Evolutionary conservation across 2,329 filamentous ascomycete species (phyloP).

Genomic region (Cercospora zeae-maydis): DNA sequence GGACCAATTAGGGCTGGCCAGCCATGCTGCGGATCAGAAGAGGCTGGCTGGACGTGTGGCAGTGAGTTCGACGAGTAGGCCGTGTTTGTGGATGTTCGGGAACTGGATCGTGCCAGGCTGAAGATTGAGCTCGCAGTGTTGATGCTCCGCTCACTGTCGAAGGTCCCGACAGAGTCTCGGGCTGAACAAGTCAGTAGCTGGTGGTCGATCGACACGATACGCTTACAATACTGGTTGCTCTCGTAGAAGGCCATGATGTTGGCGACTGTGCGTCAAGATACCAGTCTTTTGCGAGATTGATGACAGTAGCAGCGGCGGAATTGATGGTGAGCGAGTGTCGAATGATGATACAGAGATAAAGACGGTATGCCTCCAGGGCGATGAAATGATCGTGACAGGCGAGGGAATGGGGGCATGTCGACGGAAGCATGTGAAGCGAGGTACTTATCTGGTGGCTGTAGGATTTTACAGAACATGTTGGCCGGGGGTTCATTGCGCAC

Average conservation of each 20-base stretch:
- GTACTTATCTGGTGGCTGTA: not conserved
- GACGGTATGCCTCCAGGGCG: constrained; percentile 2
- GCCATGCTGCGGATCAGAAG: not conserved
- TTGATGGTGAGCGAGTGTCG: not conserved
- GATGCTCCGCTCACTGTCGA: constrained; percentile 11
- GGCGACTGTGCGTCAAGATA: not conserved
- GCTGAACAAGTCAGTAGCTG: not conserved
- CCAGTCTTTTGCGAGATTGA: not conserved
- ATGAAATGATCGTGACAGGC: not conserved
- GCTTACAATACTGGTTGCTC: not conserved
- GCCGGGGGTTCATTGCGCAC: not conserved
- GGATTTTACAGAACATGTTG: not conserved
- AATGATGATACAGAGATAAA: not conserved
- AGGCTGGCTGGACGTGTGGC: not conserved
- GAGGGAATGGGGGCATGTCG: not conserved
- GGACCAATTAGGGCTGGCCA: not conserved
- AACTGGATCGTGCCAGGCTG: constrained; percentile 4
- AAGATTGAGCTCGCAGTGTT: constrained; percentile 3
- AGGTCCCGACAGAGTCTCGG: constrained; percentile 6
- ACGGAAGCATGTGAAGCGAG: not conserved
- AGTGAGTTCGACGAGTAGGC: constrained; percentile 4
- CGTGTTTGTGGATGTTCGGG: constrained; percentile 7
- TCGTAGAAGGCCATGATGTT: not conserved
- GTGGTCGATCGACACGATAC: not conserved
- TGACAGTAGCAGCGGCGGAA: not conserved